Evolutionary conservation across 2,329 filamentous ascomycete species (phyloP).

Genomic region (Talaromyces rugulosus): DNA sequence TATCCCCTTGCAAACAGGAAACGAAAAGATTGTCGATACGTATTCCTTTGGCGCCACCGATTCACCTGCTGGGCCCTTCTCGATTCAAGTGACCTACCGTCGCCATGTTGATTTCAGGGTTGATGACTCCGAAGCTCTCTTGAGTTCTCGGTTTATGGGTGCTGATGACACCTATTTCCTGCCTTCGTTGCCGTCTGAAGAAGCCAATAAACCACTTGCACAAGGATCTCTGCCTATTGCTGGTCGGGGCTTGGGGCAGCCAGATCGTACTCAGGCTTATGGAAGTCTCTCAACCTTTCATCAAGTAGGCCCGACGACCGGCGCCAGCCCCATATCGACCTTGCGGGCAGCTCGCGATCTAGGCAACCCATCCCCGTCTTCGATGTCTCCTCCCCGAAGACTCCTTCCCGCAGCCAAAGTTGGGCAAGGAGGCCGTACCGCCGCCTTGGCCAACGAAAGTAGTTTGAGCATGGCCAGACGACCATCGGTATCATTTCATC

Average conservation of each 20-base stretch:
- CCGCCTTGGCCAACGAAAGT: constrained; percentile 44
- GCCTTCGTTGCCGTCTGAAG: constrained; percentile 65
- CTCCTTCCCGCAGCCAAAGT: constrained; percentile 36
- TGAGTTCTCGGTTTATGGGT: constrained; percentile 92
- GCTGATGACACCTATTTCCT: constrained; percentile 83
- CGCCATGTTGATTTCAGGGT: constrained; percentile 86
- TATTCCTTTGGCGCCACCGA: constrained; percentile 81
- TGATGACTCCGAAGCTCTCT: constrained; percentile 81
- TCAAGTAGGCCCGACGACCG: constrained; percentile 66
- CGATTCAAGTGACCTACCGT: constrained; percentile 76
- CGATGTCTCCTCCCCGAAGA: constrained; percentile 49
- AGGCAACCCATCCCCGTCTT: constrained; percentile 45
- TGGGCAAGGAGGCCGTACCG: constrained; percentile 27
- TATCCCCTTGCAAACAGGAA: constrained; percentile 63
- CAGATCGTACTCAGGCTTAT: constrained; percentile 73
- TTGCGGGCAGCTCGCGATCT: constrained; percentile 64
- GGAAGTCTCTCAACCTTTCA: constrained; percentile 88
- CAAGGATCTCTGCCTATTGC: constrained; percentile 68
- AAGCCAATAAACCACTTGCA: constrained; percentile 25
- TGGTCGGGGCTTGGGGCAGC: constrained; percentile 47
- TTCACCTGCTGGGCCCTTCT: constrained; percentile 79
- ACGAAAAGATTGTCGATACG: constrained; percentile 63
- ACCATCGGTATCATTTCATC: constrained; percentile 84
- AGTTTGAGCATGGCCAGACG: constrained; percentile 56
- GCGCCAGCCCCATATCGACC: constrained; percentile 81